phyloP scores from a whole-genome alignment of 73 alveolate species.

The Paraurostyla sp. region DNA sequence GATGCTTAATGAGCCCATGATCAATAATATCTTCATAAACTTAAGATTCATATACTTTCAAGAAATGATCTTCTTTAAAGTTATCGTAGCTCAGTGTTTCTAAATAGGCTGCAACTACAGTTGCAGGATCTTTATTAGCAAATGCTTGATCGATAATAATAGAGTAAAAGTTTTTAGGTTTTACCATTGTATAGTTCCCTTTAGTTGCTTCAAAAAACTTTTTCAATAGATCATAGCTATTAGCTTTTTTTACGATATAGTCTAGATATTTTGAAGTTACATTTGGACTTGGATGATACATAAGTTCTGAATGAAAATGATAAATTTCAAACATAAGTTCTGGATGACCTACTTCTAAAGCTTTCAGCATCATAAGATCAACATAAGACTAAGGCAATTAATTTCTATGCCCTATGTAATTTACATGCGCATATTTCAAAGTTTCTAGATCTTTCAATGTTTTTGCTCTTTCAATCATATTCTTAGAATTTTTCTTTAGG shows the following conservation, averaged over 20 bases:
- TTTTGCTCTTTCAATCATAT: constrained; percentile 8
- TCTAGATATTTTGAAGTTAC: not conserved
- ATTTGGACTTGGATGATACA: constrained; percentile 2
- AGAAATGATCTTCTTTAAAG: not conserved
- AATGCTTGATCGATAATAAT: not conserved
- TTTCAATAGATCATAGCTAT: not conserved
- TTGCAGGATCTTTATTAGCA: not conserved
- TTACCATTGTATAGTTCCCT: not conserved
- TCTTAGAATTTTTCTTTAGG: constrained; percentile 1
- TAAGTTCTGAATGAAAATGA: not conserved
- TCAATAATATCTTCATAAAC: not conserved
- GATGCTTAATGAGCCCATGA: constrained; percentile 30
- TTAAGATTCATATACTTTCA: constrained; percentile 5
- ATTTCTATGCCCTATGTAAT: constrained; percentile 45
- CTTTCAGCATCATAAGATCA: constrained; percentile 23
- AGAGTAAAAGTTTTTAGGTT: not conserved
- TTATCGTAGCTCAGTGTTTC: not conserved
- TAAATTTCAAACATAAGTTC: constrained; percentile 23
- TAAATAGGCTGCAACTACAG: not conserved
- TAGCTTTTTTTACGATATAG: not conserved
- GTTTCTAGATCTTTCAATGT: not conserved
- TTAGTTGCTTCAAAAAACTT: not conserved
- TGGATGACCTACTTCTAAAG: constrained; percentile 44
- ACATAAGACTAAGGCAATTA: not conserved
- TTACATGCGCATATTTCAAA: not conserved